A percentile compares a stretch with the other conserved stretches of the same genome.
These are phyloP conservation scores for Moesziomyces parantarcticus DNA, from an alignment of 1,284 basidiomycete species.

Conservation along the genomic window DNA sequence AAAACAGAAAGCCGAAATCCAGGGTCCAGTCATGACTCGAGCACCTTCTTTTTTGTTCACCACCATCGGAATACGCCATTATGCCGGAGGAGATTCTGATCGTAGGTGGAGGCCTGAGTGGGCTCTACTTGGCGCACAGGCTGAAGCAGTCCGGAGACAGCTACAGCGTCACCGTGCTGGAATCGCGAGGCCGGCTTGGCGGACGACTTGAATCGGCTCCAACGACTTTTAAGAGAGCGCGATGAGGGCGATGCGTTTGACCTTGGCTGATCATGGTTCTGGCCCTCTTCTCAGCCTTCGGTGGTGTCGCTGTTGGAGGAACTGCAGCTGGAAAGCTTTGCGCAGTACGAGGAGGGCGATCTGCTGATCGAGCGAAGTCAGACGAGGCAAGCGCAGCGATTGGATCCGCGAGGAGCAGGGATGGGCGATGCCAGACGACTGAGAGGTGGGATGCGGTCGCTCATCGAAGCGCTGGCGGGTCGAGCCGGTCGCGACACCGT, in stretches of 20 bases:
- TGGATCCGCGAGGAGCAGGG: not conserved
- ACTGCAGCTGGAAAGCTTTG: not conserved
- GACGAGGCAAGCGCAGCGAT: not conserved
- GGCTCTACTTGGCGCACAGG: slow-evolving; percentile 2
- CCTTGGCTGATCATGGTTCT: slow-evolving; percentile 3
- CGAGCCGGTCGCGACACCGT: not conserved
- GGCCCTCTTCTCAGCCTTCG: slow-evolving; percentile 1
- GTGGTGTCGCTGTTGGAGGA: not conserved
- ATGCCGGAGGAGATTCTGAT: too few relatives aligned
- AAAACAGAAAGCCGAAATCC: too few relatives aligned
- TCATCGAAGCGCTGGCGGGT: not conserved
- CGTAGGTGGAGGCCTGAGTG: slow-evolving; percentile 1
- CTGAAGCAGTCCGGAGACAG: not conserved
- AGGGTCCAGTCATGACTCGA: too few relatives aligned
- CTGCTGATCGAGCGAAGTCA: slow-evolving; percentile 3
- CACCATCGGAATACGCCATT: too few relatives aligned
- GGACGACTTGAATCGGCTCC: slow-evolving; percentile 1
- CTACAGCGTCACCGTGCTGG: not conserved
- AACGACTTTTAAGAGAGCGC: too few relatives aligned
- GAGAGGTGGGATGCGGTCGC: not conserved
- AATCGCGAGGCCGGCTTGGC: not conserved
- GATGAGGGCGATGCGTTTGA: not conserved
- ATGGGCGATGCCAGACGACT: slow-evolving; percentile 1
- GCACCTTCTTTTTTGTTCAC: too few relatives aligned
- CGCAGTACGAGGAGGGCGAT: slow-evolving; percentile 2